phyloP scores from a whole-genome alignment of 306 rosid genomes.

The Vigna trinervia region DNA sequence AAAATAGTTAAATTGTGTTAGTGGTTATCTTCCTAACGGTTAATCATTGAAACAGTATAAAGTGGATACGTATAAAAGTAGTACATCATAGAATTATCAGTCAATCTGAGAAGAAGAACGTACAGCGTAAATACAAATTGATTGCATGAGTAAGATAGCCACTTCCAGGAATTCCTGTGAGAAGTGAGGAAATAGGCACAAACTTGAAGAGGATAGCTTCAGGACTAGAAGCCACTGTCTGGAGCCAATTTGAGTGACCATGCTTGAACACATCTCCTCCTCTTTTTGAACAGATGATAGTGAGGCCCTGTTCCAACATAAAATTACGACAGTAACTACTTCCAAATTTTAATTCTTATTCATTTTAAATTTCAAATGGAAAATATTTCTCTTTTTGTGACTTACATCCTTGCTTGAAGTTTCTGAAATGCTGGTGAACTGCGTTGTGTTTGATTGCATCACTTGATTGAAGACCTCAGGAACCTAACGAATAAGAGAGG shows the following conservation, averaged over 20 bases:
- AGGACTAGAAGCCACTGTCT: constrained; percentile 79
- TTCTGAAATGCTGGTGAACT: constrained; percentile 71
- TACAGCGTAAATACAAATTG: constrained; percentile 89
- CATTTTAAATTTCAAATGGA: constrained; percentile 17
- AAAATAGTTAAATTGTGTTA: neutral
- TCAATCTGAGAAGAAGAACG: constrained; percentile 36
- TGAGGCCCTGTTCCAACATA: constrained; percentile 71
- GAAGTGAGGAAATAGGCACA: constrained; percentile 88
- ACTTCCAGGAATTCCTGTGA: constrained; percentile 81
- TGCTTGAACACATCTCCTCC: constrained; percentile 79
- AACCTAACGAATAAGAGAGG: constrained; percentile 55
- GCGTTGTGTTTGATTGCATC: constrained; percentile 73
- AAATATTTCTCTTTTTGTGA: constrained; percentile 18
- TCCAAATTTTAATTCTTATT: constrained; percentile 2
- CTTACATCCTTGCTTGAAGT: constrained; percentile 94
- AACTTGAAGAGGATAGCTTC: constrained; percentile 84
- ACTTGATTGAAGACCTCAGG: constrained; percentile 81
- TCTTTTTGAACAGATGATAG: constrained; percentile 75
- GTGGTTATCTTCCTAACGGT: neutral
- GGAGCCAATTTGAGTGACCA: constrained; percentile 89
- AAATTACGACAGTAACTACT: constrained; percentile 7
- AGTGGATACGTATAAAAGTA: neutral
- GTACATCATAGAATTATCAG: constrained; percentile 3
- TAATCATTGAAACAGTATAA: constrained; percentile 18
- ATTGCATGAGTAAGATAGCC: constrained; percentile 93